These are phyloP conservation scores for Penicillium sp. DNA, from an alignment of 2,329 filamentous ascomycete species.

Conservation along the genomic window DNA sequence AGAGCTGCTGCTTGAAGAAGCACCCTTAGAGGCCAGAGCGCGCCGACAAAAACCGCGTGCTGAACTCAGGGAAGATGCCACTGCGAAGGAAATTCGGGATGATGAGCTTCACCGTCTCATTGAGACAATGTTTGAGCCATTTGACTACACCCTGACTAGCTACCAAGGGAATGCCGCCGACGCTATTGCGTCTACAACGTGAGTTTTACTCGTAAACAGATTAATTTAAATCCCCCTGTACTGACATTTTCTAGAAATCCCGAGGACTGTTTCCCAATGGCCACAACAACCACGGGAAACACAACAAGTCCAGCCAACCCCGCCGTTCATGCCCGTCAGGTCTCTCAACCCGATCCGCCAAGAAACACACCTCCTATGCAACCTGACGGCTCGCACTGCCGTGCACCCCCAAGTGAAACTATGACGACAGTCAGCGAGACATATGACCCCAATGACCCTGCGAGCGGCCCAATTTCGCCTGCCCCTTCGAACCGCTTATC, in stretches of 20 bases:
- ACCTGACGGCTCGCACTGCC: constrained; percentile 31
- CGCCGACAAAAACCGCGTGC: constrained; percentile 91
- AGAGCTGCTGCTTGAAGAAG: constrained; percentile 88
- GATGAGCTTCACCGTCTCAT: constrained; percentile 94
- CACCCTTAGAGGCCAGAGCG: constrained; percentile 86
- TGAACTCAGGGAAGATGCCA: constrained; percentile 88
- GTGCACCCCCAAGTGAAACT: constrained; percentile 29
- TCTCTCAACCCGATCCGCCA: constrained; percentile 37
- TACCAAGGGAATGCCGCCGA: constrained; percentile 59
- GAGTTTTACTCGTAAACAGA: constrained; percentile 18
- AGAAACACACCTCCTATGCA: constrained; percentile 31
- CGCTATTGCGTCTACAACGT: constrained; percentile 41
- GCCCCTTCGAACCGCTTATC: constrained; percentile 30
- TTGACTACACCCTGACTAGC: constrained; percentile 85
- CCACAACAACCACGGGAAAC: constrained; percentile 17
- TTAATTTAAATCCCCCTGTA: constrained; percentile 2
- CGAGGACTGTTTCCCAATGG: constrained; percentile 37
- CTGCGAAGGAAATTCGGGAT: constrained; percentile 88
- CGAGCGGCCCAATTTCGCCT: constrained; percentile 22
- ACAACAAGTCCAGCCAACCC: constrained; percentile 15
- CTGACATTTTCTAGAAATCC: constrained; percentile 33
- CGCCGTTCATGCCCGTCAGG: constrained; percentile 36
- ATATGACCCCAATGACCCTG: constrained; percentile 28
- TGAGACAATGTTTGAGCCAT: constrained; percentile 88
- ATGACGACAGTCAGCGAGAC: constrained; percentile 30